Evolutionary conservation across 805 yeast species (phyloP), one percentile per base, ranked within the genome.

Genomic region (Ascoidea tarda): DNA sequence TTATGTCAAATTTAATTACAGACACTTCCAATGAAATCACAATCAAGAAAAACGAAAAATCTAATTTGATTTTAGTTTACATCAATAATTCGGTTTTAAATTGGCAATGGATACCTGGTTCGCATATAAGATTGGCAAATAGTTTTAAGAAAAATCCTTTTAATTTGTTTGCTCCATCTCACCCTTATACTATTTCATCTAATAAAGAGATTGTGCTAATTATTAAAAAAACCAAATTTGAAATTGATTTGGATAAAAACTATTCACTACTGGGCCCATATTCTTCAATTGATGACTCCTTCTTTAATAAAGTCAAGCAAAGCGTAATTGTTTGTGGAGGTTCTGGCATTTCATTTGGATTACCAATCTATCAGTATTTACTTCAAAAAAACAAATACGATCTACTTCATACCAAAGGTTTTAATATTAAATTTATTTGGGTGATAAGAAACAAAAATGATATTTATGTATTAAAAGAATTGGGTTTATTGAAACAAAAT

Each of bases 291-390:
- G 45, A 49, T 21, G 16, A 28, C 6, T 49, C 53, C 21, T 50
- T 54, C 16, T 52, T 54, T 44, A 38, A 32, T 33, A 16, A 52
- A 16, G 53, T 52, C 5, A 51, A 33, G 6, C 50, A 74, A 46
- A 73, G 79, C 1, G 62, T 69, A 12, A 70, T 84, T 10, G 69
- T 84, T 0, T 77, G 82, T 54, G 91, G 90, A 10, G 93, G 93
- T 0, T 78, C 87, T 1, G 90, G 91, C 1, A 74, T 84, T 6
- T 79, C 89, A 0, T 75, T 75, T 53, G 84, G 82, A 2, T 56
- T 82, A 6, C 80, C 85, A 16, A 47, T 55, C 10, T 54, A 48
- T 38, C 46, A 46, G 8, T 54, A 52, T 42, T 54, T 53, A 46
- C 33, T 33, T n/a, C 32, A 47, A 33, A 45, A 42, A 4, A n/a